Conservation (phyloP, 768 basidiomycete species). For the Rhizopogon roseolus region DNA sequence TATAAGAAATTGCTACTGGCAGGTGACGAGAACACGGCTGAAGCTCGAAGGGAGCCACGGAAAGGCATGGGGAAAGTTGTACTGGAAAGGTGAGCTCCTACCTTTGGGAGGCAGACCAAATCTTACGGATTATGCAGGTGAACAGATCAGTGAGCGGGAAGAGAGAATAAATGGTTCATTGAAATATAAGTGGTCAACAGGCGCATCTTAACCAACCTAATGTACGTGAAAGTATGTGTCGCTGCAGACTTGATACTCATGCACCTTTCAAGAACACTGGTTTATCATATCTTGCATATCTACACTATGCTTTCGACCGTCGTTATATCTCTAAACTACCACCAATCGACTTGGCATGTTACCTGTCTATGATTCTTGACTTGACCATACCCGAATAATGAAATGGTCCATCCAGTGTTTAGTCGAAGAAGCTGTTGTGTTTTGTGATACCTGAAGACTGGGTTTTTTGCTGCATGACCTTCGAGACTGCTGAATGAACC, state of each 20-base stretch:
- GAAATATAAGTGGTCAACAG: slow-evolving; percentile 71
- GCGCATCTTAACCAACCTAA: slow-evolving; percentile 34
- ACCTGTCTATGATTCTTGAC: background rate
- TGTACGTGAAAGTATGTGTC: background rate
- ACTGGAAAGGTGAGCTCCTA: slow-evolving; percentile 65
- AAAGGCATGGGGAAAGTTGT: slow-evolving; percentile 76
- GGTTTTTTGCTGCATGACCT: no score
- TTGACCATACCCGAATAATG: background rate
- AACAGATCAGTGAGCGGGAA: slow-evolving; percentile 52
- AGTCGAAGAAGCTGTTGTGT: no score
- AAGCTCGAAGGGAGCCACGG: slow-evolving; percentile 74
- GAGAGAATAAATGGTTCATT: slow-evolving; percentile 65
- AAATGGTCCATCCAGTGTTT: background rate
- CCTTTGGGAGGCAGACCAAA: background rate
- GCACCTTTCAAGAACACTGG: background rate
- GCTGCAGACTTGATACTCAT: background rate
- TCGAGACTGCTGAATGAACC: no score
- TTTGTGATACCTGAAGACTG: background rate
- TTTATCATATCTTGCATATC: background rate
- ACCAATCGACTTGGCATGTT: background rate
- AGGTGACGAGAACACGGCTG: slow-evolving; percentile 64
- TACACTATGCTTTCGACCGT: background rate
- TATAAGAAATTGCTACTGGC: slow-evolving; percentile 68
- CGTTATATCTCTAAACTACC: background rate
- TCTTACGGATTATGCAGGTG: slow-evolving; percentile 36